phyloP scores from a whole-genome alignment of 805 yeast genomes.

The Clavispora carvajalis region DNA sequence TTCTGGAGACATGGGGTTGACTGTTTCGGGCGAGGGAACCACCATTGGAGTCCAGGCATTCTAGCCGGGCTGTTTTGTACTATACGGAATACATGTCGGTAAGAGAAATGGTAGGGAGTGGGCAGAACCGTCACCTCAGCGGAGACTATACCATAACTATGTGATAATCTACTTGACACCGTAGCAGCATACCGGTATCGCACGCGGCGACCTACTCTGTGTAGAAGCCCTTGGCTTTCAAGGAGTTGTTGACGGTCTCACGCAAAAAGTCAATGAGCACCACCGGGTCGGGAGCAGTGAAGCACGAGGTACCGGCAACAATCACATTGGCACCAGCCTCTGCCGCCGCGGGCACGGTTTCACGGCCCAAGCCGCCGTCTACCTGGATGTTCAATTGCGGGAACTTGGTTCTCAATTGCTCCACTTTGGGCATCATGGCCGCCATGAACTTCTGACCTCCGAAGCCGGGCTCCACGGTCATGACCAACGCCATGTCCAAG shows the following conservation, averaged over 20 bases:
- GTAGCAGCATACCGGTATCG: too few species aligned
- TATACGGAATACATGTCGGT: conserved; percentile 1
- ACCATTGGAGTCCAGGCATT: conserved; percentile 72
- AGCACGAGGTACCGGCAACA: conserved; percentile 95
- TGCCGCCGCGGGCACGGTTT: conserved; percentile 84
- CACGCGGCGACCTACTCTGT: conserved; percentile 6
- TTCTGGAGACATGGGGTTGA: conserved; percentile 39
- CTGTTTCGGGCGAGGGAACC: conserved; percentile 65
- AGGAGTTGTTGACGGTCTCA: conserved; percentile 48
- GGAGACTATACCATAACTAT: too few species aligned
- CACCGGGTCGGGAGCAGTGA: conserved; percentile 74
- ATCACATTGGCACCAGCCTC: conserved; percentile 96
- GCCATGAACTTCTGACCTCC: conserved; percentile 97
- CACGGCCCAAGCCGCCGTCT: conserved; percentile 92
- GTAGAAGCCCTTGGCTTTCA: conserved; percentile 41
- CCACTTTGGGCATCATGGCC: conserved; percentile 95
- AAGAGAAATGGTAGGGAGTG: too few species aligned
- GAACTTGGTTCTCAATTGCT: conserved; percentile 60
- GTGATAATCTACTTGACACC: too few species aligned
- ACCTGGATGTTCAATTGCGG: conserved; percentile 88
- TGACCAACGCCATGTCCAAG: conserved; percentile 90
- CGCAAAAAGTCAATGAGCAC: conserved; percentile 70
- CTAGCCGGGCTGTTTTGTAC: conserved; percentile 13
- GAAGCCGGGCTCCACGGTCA: conserved; percentile 99
- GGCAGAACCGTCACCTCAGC: too few species aligned